Evolutionary conservation across 2,329 filamentous ascomycete species (phyloP), one percentile per base, ranked within the genome.

Genomic region (Colletotrichum musae): DNA sequence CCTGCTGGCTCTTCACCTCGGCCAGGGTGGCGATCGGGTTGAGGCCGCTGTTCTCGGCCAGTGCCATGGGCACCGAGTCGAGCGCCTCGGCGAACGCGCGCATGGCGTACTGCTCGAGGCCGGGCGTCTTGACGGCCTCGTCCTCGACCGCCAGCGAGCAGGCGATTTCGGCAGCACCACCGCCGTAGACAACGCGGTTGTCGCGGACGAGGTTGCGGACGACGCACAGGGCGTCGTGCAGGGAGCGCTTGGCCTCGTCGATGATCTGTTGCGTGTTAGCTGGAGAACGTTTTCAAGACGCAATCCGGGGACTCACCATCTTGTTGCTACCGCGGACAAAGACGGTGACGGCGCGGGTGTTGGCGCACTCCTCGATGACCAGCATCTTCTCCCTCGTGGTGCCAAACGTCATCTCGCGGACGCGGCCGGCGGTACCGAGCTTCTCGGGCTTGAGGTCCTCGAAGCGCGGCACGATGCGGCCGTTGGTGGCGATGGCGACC

Each of bases 301-400:
- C 13, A 13, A 18, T 1, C 9, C 10, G 6, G n/a, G 7, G 52
- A 82, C 88, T 79, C 82, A 95, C 94, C 96, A 99, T 99, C 88
- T 98, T 99, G 89, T 99, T 99, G 87, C 94, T 97, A 77, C 96
- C 96, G 77, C 96, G 89, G 70, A 99, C 93, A 81, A 99, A 99
- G 64, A 97, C 91, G 3, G 96, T 99, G 70, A 99, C 97, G 52
- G 96, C 96, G 76, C 96, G 88, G 68, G 94, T 97, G 85, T 99
- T 99, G 77, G 97, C 96, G 79, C 96, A 99, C 84, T 99, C 96
- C 84, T 99, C 97, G 76, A 99, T 99, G 66, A 99, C 94, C 75
- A 99, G 87, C 96, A 99, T 99, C 90, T 99, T 98, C 84, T 99
- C 96, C 78, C 96, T 90, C 51, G 96, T 99, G 2, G 96, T 99